Evolutionary conservation across 139 green algal species (phyloP).

Genomic region (Haematococcus sp.): DNA sequence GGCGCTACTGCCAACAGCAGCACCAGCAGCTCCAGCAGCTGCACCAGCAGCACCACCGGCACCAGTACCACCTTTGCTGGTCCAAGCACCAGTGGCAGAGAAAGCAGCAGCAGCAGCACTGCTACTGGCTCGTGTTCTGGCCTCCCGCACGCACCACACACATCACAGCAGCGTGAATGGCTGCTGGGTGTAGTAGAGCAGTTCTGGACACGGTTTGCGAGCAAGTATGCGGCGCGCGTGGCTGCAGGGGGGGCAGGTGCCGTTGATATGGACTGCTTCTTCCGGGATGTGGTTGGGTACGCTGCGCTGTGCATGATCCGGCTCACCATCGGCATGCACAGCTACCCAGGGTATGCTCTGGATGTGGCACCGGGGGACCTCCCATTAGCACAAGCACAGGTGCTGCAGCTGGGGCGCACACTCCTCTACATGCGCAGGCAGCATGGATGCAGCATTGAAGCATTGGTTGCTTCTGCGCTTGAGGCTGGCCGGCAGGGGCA

Average conservation of each 20-base stretch:
- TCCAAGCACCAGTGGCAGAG: constrained; percentile 9
- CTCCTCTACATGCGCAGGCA: too few relatives aligned
- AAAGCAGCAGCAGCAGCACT: too few relatives aligned
- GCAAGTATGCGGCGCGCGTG: constrained; percentile 5
- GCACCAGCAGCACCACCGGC: too few relatives aligned
- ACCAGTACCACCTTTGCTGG: not conserved
- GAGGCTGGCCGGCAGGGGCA: too few relatives aligned
- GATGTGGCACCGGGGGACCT: too few relatives aligned
- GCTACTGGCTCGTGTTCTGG: too few relatives aligned
- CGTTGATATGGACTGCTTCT: not conserved
- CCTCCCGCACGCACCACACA: too few relatives aligned
- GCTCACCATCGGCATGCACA: constrained; percentile 34
- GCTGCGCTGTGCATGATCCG: constrained; percentile 37
- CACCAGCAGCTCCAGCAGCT: too few relatives aligned
- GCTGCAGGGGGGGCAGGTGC: not conserved
- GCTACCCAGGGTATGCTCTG: constrained; percentile 28
- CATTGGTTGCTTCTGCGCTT: too few relatives aligned
- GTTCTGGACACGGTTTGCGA: not conserved
- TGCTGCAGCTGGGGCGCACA: too few relatives aligned
- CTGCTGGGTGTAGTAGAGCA: constrained; percentile 17
- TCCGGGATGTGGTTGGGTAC: constrained; percentile 18
- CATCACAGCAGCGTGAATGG: constrained; percentile 11
- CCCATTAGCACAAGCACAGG: too few relatives aligned
- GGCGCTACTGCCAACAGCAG: not conserved
- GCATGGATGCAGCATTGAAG: too few relatives aligned